Conservation (phyloP, 176 grass and related monocot genomes). For the Secale cereale region DNA sequence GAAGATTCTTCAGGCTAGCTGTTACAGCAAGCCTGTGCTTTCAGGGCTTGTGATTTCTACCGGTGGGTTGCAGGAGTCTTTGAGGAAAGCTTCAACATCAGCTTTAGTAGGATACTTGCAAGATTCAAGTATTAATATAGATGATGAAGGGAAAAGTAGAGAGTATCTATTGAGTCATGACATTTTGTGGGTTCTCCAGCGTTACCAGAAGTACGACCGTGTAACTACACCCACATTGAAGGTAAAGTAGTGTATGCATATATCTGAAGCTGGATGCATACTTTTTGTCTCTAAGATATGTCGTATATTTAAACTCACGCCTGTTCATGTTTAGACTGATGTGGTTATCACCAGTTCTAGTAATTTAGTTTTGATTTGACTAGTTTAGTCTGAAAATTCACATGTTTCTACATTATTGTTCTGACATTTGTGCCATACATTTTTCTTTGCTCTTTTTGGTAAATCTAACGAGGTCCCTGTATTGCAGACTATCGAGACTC, state of each 20-base stretch:
- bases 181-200: constrained; percentile 77
- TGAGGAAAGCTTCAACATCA: constrained; percentile 61
- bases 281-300: constrained; percentile 27
- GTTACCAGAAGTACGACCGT: constrained; percentile 73
- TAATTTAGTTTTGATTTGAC: constrained; percentile 12
- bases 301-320: background rate
- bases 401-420: background rate
- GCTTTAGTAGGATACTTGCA: constrained; percentile 83
- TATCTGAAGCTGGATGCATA: constrained; percentile 8
- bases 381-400: constrained; percentile 22
- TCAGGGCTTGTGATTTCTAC: constrained; percentile 90
- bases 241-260: constrained; percentile 31
- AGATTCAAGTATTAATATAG: constrained; percentile 43
- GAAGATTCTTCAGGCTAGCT: constrained; percentile 71
- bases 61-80: constrained; percentile 92
- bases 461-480: constrained; percentile 33
- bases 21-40: constrained; percentile 79
- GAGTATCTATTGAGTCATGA: constrained; percentile 60
- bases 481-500: constrained; percentile 91
- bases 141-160: constrained; percentile 49
- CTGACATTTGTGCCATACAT: constrained; percentile 14
- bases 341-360: background rate
- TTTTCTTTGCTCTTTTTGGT: background rate
- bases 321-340: background rate
- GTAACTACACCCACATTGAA: constrained; percentile 82